These are phyloP conservation scores for Lipomyces spencermartinsiae DNA, from an alignment of 805 yeast genomes.

Conservation along the genomic window DNA sequence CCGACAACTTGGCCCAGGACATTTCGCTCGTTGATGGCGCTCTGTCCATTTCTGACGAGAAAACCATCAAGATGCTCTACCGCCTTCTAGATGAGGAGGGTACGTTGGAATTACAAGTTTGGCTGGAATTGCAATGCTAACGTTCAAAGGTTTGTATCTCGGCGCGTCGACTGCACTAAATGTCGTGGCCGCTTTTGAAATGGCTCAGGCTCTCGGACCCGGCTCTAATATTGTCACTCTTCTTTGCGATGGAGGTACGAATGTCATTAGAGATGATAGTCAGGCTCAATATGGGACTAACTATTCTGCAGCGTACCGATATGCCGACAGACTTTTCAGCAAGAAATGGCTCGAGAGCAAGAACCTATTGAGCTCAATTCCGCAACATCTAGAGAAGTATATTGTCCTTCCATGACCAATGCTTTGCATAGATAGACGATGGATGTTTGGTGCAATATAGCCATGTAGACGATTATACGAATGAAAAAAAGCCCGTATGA, in stretches of 20 bases:
- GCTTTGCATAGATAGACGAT: background rate
- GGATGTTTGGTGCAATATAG: background rate
- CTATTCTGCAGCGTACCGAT: conserved; percentile 52
- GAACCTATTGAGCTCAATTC: conserved; percentile 65
- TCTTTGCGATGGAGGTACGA: conserved; percentile 74
- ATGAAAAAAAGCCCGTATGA: too few species aligned
- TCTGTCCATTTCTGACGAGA: conserved; percentile 74
- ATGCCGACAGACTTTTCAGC: conserved; percentile 80
- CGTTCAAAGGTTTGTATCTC: conserved; percentile 67
- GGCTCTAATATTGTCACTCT: conserved; percentile 86
- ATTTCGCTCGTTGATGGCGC: conserved; percentile 81
- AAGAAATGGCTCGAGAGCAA: conserved; percentile 77
- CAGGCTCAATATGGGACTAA: background rate
- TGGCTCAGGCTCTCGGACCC: conserved; percentile 74
- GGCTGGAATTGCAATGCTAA: background rate
- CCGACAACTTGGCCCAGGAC: conserved; percentile 78
- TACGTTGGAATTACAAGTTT: background rate
- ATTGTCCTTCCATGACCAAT: conserved; percentile 50
- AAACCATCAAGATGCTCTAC: conserved; percentile 83
- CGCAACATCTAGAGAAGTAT: conserved; percentile 73
- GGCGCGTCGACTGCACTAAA: conserved; percentile 93
- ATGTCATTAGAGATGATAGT: background rate
- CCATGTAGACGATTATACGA: too few species aligned
- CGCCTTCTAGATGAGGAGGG: conserved; percentile 79
- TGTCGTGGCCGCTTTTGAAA: conserved; percentile 84